Evolutionary conservation across 2,329 filamentous ascomycete genomes (phyloP), one percentile per base, ranked within the genome.

Genomic region (Xylariaceae sp.): DNA sequence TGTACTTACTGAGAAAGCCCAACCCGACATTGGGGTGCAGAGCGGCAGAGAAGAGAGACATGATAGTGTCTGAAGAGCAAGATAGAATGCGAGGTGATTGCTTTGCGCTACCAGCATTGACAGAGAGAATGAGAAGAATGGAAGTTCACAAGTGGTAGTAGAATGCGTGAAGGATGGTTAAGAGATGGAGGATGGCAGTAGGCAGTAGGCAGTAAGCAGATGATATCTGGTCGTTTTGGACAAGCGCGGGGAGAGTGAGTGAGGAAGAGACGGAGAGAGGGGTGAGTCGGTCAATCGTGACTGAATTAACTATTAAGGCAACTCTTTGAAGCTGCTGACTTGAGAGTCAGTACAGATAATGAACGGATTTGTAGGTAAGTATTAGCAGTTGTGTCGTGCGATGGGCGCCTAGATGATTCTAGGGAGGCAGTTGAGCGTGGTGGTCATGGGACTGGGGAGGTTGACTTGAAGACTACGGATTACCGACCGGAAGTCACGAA

Each of bases 21-120:
- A 73, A 52, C 15, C 70, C 71, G 7, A 69, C 65, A 51, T 67
- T 67, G 3, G 71, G 71, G 55, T 72, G 66, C 18, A 73, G 64
- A 53, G 69, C 65, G 11, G 70, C 70, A 5, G 70, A 69, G 57
- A 72, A 72, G 42, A 70, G 63, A 57, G 71, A 69, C 71, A 73
- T 73, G 37, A 51, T 73, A 34, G 51, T 59, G 62, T 37, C 49
- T 37, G 42, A 34, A 23, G 10, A 50, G 30, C 23, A 44, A 17
- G 39, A 54, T 51, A 54, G 13, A 45, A 30, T 44, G 17, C 8
- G 45, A 59, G 18, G 57, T 2, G 37, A 30, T 37, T 18, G 51
- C 34, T 18, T 51, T 15, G n/a, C 53, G 44, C 35, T 17, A 23
- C 18, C 23, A 51, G 17, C 37, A 17, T 34, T 17, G 34, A 15